Conservation (phyloP, 2,329 filamentous ascomycete species). For the Xylariales sp. region DNA sequence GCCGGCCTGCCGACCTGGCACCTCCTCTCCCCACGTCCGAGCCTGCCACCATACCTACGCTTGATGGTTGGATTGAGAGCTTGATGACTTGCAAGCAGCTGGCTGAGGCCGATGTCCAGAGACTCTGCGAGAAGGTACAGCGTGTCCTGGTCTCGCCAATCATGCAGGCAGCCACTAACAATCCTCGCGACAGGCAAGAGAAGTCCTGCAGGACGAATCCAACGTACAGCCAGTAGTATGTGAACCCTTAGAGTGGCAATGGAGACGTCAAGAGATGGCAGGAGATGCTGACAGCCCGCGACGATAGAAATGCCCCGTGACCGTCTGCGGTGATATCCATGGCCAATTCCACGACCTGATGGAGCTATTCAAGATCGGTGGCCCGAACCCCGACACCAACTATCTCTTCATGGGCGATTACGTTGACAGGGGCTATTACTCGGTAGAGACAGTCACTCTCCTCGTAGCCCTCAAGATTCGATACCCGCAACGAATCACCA, state of each 20-base stretch:
- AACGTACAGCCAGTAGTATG: constrained; percentile 97
- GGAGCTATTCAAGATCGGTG: constrained; percentile 99
- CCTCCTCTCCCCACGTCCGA: constrained; percentile 60
- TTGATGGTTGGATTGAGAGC: constrained; percentile 98
- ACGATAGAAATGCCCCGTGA: constrained; percentile 89
- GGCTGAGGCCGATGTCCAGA: constrained; percentile 87
- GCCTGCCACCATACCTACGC: constrained; percentile 82
- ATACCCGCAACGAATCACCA: constrained; percentile 93
- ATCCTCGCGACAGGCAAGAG: constrained; percentile 64
- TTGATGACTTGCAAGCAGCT: constrained; percentile 99
- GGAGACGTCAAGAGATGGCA: background rate
- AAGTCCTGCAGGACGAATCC: constrained; percentile 94
- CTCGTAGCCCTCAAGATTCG: constrained; percentile 94
- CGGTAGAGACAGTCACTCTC: constrained; percentile 91
- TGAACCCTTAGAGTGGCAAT: constrained; percentile 18
- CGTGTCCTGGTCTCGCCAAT: background rate
- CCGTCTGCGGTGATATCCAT: constrained; percentile 98
- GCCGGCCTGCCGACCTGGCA: constrained; percentile 74
- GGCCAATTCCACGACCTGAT: constrained; percentile 98
- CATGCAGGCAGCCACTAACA: constrained; percentile 13
- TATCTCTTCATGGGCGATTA: constrained; percentile 99
- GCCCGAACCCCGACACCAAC: constrained; percentile 96
- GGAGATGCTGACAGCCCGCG: constrained; percentile 22
- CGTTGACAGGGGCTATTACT: constrained; percentile 98
- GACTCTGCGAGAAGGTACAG: constrained; percentile 92